A percentile compares a stretch with the other conserved stretches of the same genome.
Evolutionary conservation across 257 asterid species (phyloP).

Genomic region (Galeopsis tetrahit): DNA sequence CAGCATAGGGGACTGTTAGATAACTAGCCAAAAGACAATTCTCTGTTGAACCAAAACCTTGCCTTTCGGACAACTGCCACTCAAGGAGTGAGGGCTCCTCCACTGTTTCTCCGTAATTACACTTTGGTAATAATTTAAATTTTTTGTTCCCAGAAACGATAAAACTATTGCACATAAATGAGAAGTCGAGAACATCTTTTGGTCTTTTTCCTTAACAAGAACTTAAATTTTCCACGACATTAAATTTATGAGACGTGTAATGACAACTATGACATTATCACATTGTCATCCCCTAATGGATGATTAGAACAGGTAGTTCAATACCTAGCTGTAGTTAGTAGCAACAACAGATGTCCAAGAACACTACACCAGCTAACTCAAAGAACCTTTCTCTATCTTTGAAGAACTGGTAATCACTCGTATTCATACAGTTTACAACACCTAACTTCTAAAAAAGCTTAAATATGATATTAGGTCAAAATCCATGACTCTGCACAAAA

Average conservation of each 20-base stretch:
- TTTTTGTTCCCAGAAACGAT: neutral
- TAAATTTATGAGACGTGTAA: conserved; percentile 6
- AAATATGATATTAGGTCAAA: neutral
- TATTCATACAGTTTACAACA: neutral
- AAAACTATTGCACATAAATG: neutral
- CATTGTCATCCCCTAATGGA: conserved; percentile 14
- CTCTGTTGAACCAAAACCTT: neutral
- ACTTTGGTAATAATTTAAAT: neutral
- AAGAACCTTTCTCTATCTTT: neutral
- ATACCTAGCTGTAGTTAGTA: conserved; percentile 8
- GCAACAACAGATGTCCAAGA: conserved; percentile 24
- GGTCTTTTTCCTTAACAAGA: neutral
- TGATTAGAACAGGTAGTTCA: conserved; percentile 16
- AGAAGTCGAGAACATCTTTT: neutral
- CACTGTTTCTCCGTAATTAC: neutral
- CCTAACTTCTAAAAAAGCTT: neutral
- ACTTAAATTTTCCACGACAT: neutral
- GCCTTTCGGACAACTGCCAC: neutral
- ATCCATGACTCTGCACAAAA: neutral
- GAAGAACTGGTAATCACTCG: neutral
- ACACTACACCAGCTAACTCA: conserved; percentile 5
- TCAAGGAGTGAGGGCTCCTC: neutral
- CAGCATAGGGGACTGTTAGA: neutral
- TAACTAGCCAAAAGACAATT: neutral
- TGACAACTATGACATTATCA: neutral